Conservation (phyloP, 441 rosid species). For the Populus trichocarpa region DNA sequence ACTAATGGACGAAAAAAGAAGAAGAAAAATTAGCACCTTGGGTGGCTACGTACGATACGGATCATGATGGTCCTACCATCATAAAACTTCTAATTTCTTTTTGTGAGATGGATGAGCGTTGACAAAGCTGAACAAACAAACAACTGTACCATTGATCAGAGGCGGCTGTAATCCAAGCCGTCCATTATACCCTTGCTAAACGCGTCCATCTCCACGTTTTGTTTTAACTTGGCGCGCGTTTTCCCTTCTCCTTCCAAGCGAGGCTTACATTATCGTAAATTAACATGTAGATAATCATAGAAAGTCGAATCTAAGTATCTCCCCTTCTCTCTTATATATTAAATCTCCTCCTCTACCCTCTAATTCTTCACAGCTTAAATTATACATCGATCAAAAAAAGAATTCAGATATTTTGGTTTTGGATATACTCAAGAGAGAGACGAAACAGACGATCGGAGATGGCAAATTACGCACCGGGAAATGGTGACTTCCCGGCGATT, state of each 20-base stretch:
- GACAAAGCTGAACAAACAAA: conserved; percentile 15
- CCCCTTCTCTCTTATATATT: background rate
- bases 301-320: background rate
- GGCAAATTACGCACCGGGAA: conserved; percentile 32
- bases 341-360: background rate
- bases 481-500: conserved; percentile 64
- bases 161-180: conserved; percentile 65
- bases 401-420: too few relatives aligned
- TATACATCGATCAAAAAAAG: background rate
- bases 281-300: background rate
- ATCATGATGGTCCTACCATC: background rate
- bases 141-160: conserved; percentile 35
- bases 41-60: background rate
- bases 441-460: conserved; percentile 16
- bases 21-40: too few relatives aligned
- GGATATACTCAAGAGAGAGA: background rate
- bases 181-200: conserved; percentile 16
- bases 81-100: background rate
- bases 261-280: background rate
- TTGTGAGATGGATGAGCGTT: background rate
- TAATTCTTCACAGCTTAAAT: background rate
- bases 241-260: conserved; percentile 44
- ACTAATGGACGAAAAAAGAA: background rate
- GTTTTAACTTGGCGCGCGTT: conserved; percentile 18
- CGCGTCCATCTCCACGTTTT: conserved; percentile 12